Percentiles rank a stretch among this genome's conserved stretches.
Evolutionary conservation across 805 yeast genomes (phyloP).

Genomic region (Kuraishia cidri): DNA sequence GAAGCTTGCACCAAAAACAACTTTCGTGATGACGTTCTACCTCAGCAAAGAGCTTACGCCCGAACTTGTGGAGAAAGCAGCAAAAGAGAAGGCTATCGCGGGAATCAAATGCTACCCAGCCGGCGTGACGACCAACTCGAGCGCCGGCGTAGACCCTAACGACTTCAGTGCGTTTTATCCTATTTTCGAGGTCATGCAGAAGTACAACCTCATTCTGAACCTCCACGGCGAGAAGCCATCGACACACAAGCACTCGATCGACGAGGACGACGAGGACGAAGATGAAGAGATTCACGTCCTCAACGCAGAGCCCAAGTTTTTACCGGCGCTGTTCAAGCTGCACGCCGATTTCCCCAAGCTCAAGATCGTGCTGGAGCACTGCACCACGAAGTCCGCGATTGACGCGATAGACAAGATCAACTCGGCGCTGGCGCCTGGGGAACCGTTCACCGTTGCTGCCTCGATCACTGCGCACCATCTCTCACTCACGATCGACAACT

Average conservation of each 20-base stretch:
- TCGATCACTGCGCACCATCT: slow-evolving; percentile 95
- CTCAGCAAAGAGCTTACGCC: slow-evolving; percentile 76
- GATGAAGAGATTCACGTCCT: slow-evolving; percentile 72
- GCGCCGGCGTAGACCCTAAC: slow-evolving; percentile 87
- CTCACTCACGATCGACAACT: slow-evolving; percentile 78
- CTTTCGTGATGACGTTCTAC: slow-evolving; percentile 87
- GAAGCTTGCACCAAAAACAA: slow-evolving; percentile 67
- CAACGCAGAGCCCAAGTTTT: slow-evolving; percentile 87
- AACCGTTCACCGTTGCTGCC: slow-evolving; percentile 63
- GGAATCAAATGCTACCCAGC: slow-evolving; percentile 98
- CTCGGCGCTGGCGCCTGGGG: slow-evolving; percentile 18
- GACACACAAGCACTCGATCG: slow-evolving; percentile 13
- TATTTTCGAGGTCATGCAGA: slow-evolving; percentile 81
- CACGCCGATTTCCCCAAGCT: slow-evolving; percentile 79
- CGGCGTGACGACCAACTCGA: slow-evolving; percentile 97
- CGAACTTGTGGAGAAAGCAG: slow-evolving; percentile 75
- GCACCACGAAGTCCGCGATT: slow-evolving; percentile 87
- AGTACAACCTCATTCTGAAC: slow-evolving; percentile 68
- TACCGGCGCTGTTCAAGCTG: slow-evolving; percentile 79
- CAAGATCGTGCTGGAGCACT: slow-evolving; percentile 86
- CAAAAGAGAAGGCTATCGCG: slow-evolving; percentile 51
- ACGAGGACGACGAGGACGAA: slow-evolving; percentile 31
- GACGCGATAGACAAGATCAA: slow-evolving; percentile 68
- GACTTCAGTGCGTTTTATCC: slow-evolving; percentile 88
- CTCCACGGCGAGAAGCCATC: slow-evolving; percentile 95